A percentile compares a stretch with the other conserved stretches of the same genome.
phyloP scores from a whole-genome alignment of 2,329 filamentous ascomycete genomes.

The Fusarium continuum region DNA sequence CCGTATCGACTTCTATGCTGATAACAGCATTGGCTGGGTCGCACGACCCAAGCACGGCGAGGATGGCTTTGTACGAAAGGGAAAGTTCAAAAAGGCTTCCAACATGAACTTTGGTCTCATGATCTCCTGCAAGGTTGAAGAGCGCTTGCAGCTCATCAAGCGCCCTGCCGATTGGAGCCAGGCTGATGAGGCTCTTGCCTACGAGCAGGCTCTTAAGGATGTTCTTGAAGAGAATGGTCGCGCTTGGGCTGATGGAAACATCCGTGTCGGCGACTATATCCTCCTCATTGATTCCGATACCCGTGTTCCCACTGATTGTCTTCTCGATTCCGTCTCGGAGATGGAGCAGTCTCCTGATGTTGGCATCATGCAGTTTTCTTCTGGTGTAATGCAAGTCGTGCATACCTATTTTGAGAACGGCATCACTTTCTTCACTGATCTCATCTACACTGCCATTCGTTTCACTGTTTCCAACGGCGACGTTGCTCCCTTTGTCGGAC shows the following conservation, averaged over 20 bases:
- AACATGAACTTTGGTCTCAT: slow-evolving; percentile 78
- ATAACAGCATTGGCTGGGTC: slow-evolving; percentile 75
- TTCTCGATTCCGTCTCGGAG: slow-evolving; percentile 81
- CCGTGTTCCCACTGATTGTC: slow-evolving; percentile 78
- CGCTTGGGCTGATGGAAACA: slow-evolving; percentile 85
- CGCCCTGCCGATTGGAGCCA: slow-evolving; percentile 72
- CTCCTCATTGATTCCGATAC: slow-evolving; percentile 80
- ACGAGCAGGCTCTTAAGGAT: slow-evolving; percentile 71
- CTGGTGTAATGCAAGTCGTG: slow-evolving; percentile 81
- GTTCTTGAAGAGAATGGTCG: slow-evolving; percentile 73
- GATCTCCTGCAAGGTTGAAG: slow-evolving; percentile 75
- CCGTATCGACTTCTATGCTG: slow-evolving; percentile 73
- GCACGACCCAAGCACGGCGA: slow-evolving; percentile 71
- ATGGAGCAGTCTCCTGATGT: slow-evolving; percentile 84
- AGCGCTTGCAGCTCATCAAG: slow-evolving; percentile 67
- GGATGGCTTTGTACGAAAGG: slow-evolving; percentile 68
- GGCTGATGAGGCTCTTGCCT: slow-evolving; percentile 72
- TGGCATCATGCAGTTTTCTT: slow-evolving; percentile 80
- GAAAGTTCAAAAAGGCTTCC: slow-evolving; percentile 76
- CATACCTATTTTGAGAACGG: slow-evolving; percentile 77
- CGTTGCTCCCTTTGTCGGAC: slow-evolving; percentile 82
- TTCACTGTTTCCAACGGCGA: slow-evolving; percentile 82
- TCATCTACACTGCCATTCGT: slow-evolving; percentile 79
- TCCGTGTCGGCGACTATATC: slow-evolving; percentile 86
- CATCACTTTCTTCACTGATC: slow-evolving; percentile 76